Base-by-base conservation (phyloP, 129 eudicot genomes). In the Centrapalus pauciflorus region DNA sequence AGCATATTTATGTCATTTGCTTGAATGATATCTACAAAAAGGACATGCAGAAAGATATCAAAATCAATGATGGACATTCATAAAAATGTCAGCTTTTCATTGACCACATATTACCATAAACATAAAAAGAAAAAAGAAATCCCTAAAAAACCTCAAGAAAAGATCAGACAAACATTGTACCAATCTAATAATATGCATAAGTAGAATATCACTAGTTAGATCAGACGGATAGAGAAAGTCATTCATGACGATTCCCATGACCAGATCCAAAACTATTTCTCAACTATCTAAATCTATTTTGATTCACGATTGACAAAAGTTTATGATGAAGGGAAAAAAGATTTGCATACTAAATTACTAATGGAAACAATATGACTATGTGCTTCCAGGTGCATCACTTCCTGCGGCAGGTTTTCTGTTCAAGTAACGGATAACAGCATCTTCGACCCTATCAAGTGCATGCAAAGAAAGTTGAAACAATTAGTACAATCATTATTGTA, bases 391-490 rank as follows among this genome's bases (percentile, higher is more conserved):
- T 66, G 76, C 85, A 38, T 87, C 87, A 33, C 66, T 73, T 61
- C 84, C 88, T 48, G 72, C 64, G 3, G 82, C 59, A 52, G 90
- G 78, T 75, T 81, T 91, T 67, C 96, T 86, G 66, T 91, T 91
- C 66, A 91, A 62, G 71, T 91, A 91, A 40, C 89, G 95, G 26
- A 88, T 76, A 32, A 91, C 95, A 66, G 98, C 98, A 77, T 91
- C 98, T 72, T 91, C 96, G 55, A 79, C 79, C 98, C 97, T 91
- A 48, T 20, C 56, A 60, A 66, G 41, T 41, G 70, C 70, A 75
- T 4, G 13, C 49, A 55, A 56, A 30, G 12, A 12, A 37, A 52
- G 46, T 72, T 26, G n/a, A 28, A 52, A 9, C 34, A 45, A 29
- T 1, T 7, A 24, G 24, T 23, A 16, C 3, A 6, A 17, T 20